Conservation (phyloP, 2,329 filamentous ascomycete species). For the Fusarium sp. region DNA sequence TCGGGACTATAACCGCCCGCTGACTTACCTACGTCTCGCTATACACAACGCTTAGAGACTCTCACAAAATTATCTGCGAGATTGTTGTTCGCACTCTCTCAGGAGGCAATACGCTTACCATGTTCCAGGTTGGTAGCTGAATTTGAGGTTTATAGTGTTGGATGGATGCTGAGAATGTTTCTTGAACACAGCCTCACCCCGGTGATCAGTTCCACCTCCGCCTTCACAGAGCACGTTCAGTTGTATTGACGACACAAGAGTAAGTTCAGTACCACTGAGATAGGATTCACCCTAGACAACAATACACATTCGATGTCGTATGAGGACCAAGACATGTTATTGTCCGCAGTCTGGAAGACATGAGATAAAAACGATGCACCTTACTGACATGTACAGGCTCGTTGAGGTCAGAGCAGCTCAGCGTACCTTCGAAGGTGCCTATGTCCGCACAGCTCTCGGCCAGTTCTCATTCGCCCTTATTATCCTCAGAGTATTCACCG, state of each 20-base stretch:
- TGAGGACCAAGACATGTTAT: neutral
- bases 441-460: constrained; percentile 91
- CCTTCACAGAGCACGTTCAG: constrained; percentile 83
- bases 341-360: neutral
- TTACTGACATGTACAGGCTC: constrained; percentile 59
- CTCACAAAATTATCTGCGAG: neutral
- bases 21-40: neutral
- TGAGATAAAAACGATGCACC: neutral
- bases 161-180: constrained; percentile 14
- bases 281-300: neutral
- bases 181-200: constrained; percentile 64
- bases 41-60: neutral
- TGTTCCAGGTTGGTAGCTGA: constrained; percentile 42
- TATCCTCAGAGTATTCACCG: constrained; percentile 91
- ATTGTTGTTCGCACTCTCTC: neutral
- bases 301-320: neutral
- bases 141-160: neutral
- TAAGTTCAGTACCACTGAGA: constrained; percentile 53
- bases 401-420: constrained; percentile 96
- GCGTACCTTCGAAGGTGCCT: constrained; percentile 96
- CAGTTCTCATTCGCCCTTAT: constrained; percentile 96
- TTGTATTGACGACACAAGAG: constrained; percentile 83
- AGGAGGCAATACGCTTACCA: constrained; percentile 6
- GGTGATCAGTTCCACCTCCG: constrained; percentile 81
- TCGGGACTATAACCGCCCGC: neutral